Conservation (phyloP, 2,329 filamentous ascomycete genomes). For the Fusarium palustre region DNA sequence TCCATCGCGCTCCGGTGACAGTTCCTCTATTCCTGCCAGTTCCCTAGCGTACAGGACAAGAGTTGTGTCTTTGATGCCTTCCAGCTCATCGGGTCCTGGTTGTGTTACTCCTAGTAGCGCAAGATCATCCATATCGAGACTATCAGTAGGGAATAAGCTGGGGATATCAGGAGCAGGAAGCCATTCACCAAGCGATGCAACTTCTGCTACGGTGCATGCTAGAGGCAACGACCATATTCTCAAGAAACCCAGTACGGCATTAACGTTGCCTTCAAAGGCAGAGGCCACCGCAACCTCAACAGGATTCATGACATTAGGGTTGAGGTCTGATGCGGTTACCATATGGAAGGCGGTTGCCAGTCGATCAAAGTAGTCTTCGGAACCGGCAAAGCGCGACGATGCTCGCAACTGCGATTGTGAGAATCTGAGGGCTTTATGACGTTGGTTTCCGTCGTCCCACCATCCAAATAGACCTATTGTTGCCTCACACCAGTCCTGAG, state of each 20-base stretch:
- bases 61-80: slow-evolving; percentile 82
- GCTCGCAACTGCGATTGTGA: slow-evolving; percentile 57
- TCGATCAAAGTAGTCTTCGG: slow-evolving; percentile 78
- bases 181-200: slow-evolving; percentile 88
- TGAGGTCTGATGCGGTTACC: slow-evolving; percentile 76
- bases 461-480: slow-evolving; percentile 85
- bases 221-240: slow-evolving; percentile 84
- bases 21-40: slow-evolving; percentile 67
- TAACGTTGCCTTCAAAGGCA: slow-evolving; percentile 83
- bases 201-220: slow-evolving; percentile 81
- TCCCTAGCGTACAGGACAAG: slow-evolving; percentile 80
- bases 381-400: slow-evolving; percentile 60
- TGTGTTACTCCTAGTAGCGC: slow-evolving; percentile 80
- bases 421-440: slow-evolving; percentile 55
- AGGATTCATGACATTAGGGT: slow-evolving; percentile 78
- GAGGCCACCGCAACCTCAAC: slow-evolving; percentile 86
- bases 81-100: slow-evolving; percentile 67
- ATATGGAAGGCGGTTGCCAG: slow-evolving; percentile 78
- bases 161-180: slow-evolving; percentile 62
- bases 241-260: slow-evolving; percentile 79
- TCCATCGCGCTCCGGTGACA: slow-evolving; percentile 70
- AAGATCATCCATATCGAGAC: slow-evolving; percentile 84
- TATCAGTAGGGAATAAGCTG: slow-evolving; percentile 68
- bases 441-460: slow-evolving; percentile 84
- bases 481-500: slow-evolving; percentile 94